phyloP scores from a whole-genome alignment of 345 rosid genomes.

The Brassica nigra region DNA sequence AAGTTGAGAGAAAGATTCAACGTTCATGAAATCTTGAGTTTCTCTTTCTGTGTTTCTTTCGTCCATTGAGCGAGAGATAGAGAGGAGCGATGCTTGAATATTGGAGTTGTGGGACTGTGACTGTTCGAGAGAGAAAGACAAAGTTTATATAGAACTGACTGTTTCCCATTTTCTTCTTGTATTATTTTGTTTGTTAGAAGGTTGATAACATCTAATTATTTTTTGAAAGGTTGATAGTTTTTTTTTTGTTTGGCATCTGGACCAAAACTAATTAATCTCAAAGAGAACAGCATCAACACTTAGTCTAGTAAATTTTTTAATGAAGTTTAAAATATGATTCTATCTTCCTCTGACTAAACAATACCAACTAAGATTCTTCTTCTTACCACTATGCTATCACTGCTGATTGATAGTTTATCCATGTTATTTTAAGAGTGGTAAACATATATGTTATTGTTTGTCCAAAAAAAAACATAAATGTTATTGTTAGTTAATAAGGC shows the following conservation, averaged over 20 bases:
- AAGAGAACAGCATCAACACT: no score
- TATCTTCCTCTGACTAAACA: no score
- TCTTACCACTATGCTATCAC: no score
- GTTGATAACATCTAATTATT: constrained; percentile 17
- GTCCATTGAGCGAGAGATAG: constrained; percentile 30
- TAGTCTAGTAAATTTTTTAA: no score
- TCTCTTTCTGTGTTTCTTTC: constrained; percentile 27
- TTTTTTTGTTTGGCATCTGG: no score
- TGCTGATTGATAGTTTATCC: neutral
- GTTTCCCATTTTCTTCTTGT: neutral
- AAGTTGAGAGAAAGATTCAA: constrained; percentile 67
- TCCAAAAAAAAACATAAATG: no score
- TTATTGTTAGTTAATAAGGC: no score
- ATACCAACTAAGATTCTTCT: no score
- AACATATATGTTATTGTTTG: neutral
- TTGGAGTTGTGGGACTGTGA: constrained; percentile 23
- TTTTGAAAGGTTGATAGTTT: neutral
- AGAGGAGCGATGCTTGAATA: constrained; percentile 3
- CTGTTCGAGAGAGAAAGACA: constrained; percentile 22
- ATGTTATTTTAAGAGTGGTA: neutral
- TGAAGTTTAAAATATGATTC: no score
- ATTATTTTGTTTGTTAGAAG: constrained; percentile 16
- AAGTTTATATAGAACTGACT: constrained; percentile 22
- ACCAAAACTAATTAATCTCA: no score
- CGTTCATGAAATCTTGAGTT: constrained; percentile 63